These are phyloP conservation scores for Sporisorium reilianum DNA, from an alignment of 1,284 basidiomycete species.

Conservation along the genomic window DNA sequence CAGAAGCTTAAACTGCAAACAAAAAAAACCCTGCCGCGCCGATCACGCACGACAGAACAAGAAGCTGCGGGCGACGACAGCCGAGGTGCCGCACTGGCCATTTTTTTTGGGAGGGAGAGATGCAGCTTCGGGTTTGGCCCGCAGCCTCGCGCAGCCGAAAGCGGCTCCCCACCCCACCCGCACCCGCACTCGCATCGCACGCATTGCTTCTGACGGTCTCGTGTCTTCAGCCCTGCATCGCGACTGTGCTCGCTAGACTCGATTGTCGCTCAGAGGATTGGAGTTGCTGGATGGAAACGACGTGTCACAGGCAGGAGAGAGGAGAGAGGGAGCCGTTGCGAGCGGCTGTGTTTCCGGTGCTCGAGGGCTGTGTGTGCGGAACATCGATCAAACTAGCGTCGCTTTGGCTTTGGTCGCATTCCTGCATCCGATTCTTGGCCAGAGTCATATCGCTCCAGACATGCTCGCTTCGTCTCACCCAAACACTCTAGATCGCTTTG, in stretches of 20 bases:
- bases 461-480: not conserved
- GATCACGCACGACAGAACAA: conserved; percentile 21
- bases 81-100: too few relatives aligned
- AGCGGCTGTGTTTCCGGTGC: not conserved
- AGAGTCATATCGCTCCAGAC: not conserved
- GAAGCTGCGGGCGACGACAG: too few relatives aligned
- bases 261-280: too few relatives aligned
- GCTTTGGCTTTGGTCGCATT: not conserved
- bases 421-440: not conserved
- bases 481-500: not conserved
- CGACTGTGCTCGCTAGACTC: too few relatives aligned
- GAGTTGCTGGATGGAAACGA: not conserved
- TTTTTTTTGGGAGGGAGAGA: too few relatives aligned
- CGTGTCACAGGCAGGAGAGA: too few relatives aligned
- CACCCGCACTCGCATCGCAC: too few relatives aligned
- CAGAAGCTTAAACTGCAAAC: conserved; percentile 13
- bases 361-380: not conserved
- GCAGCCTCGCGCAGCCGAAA: conserved; percentile 9
- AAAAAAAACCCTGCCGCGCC: conserved; percentile 12
- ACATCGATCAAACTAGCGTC: not conserved
- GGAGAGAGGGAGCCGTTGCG: too few relatives aligned
- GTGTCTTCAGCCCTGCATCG: too few relatives aligned
- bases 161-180: too few relatives aligned
- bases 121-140: conserved; percentile 16
- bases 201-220: too few relatives aligned